Evolutionary conservation across 495 filamentous ascomycete species (phyloP).

Genomic region (Talaromyces liani): DNA sequence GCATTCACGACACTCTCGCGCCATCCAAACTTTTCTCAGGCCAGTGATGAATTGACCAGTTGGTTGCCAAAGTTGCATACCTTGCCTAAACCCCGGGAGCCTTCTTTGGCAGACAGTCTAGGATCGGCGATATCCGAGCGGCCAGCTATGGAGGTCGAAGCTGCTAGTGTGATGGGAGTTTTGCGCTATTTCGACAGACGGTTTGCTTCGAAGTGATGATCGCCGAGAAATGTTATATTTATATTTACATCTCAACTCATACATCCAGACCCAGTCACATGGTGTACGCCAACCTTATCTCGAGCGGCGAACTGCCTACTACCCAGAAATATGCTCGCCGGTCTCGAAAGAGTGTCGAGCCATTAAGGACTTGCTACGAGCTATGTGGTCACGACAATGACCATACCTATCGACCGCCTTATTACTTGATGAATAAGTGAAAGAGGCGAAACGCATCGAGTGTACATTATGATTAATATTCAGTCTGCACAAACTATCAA

Average conservation of each 20-base stretch:
- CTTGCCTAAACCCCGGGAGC: constrained; percentile 35
- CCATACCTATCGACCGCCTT: background rate
- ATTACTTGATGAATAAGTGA: background rate
- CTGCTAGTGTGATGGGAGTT: constrained; percentile 80
- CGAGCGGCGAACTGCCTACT: no score
- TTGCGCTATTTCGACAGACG: constrained; percentile 75
- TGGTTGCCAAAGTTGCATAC: constrained; percentile 72
- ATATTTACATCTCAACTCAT: background rate
- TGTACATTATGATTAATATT: background rate
- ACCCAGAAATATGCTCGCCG: background rate
- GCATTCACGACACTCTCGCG: constrained; percentile 75
- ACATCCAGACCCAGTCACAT: background rate
- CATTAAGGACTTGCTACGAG: background rate
- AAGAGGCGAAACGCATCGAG: background rate
- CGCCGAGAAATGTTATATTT: background rate
- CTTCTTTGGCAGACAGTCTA: constrained; percentile 20
- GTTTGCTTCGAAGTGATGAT: constrained; percentile 46
- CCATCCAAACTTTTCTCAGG: constrained; percentile 71
- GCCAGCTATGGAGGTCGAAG: constrained; percentile 71
- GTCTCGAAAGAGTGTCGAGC: background rate
- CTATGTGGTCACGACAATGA: background rate
- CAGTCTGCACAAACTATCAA: background rate
- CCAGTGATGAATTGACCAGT: constrained; percentile 62
- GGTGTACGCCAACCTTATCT: background rate
- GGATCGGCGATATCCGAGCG: constrained; percentile 22